Evolutionary conservation across 2,329 filamentous ascomycete species (phyloP).

Genomic region (Penicillium sp.): DNA sequence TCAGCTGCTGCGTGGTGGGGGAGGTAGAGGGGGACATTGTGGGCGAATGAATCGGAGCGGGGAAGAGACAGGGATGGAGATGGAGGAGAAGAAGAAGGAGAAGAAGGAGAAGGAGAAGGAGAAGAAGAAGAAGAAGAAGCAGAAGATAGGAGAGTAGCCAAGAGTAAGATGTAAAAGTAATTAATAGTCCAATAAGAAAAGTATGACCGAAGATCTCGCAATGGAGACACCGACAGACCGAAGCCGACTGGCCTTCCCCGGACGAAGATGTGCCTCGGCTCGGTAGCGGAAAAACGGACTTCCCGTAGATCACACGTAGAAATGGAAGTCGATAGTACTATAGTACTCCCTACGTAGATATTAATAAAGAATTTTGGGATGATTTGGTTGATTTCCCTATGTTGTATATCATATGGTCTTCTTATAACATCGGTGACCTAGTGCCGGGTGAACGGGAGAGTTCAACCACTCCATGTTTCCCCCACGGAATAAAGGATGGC

Average conservation of each 20-base stretch:
- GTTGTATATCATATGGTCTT: not conserved
- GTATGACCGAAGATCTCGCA: conserved; percentile 5
- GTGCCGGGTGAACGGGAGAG: conserved; percentile 23
- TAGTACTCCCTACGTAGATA: not conserved
- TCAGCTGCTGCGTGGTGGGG: conserved; percentile 28
- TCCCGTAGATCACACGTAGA: not conserved
- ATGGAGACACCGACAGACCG: conserved; percentile 16
- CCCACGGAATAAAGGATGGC: conserved; percentile 21
- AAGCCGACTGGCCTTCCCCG: conserved; percentile 23
- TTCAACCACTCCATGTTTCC: conserved; percentile 15
- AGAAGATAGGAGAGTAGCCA: not conserved
- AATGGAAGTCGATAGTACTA: too few relatives aligned
- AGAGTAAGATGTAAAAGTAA: conserved; percentile 3
- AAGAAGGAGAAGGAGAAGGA: not conserved
- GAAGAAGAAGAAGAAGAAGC: not conserved
- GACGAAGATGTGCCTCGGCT: conserved; percentile 22
- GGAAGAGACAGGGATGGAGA: conserved; percentile 4
- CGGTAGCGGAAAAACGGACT: conserved; percentile 22
- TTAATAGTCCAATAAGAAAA: not conserved
- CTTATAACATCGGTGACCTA: conserved; percentile 11
- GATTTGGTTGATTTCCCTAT: too few relatives aligned
- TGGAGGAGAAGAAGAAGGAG: not conserved
- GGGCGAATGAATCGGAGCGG: conserved; percentile 1
- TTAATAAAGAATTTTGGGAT: not conserved
- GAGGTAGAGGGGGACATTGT: conserved; percentile 34